Percentiles rank a stretch among this genome's conserved stretches.
Conservation (phyloP, 306 rosid genomes). For the Lathyrus aphaca region DNA sequence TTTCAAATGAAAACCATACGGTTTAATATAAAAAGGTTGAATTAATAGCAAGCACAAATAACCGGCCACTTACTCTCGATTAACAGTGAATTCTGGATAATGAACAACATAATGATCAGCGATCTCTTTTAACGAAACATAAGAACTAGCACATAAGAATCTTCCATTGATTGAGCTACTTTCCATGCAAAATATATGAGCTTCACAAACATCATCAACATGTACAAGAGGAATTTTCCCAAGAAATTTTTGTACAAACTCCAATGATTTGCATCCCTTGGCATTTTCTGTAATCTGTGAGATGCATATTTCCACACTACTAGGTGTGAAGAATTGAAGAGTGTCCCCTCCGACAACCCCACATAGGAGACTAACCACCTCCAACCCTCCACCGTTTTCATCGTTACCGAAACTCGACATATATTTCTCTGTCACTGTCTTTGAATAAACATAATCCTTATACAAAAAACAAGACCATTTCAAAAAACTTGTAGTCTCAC, state of each 20-base stretch:
- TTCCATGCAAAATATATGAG: slow-evolving; percentile 59
- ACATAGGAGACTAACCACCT: slow-evolving; percentile 53
- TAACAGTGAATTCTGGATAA: slow-evolving; percentile 48
- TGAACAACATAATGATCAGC: slow-evolving; percentile 39
- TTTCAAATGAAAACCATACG: slow-evolving; percentile 3
- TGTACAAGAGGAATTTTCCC: slow-evolving; percentile 49
- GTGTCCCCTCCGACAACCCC: slow-evolving; percentile 58
- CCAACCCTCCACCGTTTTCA: slow-evolving; percentile 41
- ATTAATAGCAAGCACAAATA: no score
- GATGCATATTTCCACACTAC: neutral
- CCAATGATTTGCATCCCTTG: neutral
- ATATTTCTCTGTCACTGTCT: slow-evolving; percentile 46
- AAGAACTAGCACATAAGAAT: slow-evolving; percentile 51
- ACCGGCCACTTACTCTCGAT: slow-evolving; percentile 53
- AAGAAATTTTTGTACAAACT: neutral
- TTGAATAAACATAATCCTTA: slow-evolving; percentile 48
- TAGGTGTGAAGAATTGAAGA: neutral
- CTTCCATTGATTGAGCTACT: slow-evolving; percentile 51
- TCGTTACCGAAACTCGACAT: slow-evolving; percentile 35
- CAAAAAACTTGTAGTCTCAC: no score
- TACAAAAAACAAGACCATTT: slow-evolving; percentile 4
- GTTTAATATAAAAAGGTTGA: no score
- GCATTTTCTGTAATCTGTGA: slow-evolving; percentile 38
- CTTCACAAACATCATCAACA: slow-evolving; percentile 57
- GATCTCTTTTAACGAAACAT: slow-evolving; percentile 50